Evolutionary conservation across 768 basidiomycete species (phyloP).

Genomic region (Naematelia encephala): DNA sequence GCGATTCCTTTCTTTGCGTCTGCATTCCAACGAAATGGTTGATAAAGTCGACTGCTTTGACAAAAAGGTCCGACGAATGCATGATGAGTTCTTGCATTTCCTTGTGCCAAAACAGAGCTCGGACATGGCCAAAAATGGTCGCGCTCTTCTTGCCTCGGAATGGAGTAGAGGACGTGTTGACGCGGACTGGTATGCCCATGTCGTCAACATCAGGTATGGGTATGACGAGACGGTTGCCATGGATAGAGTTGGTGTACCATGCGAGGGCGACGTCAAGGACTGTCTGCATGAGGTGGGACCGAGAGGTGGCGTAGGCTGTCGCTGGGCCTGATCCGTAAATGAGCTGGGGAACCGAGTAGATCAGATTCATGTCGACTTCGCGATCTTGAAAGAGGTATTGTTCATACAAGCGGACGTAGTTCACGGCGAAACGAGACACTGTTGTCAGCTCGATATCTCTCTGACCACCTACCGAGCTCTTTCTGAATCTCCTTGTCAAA

Average conservation of each 20-base stretch:
- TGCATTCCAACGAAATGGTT: constrained; percentile 91
- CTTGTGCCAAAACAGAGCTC: constrained; percentile 66
- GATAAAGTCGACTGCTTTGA: constrained; percentile 71
- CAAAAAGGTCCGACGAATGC: constrained; percentile 63
- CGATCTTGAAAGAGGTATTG: constrained; percentile 88
- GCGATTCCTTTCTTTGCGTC: constrained; percentile 76
- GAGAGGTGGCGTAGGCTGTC: constrained; percentile 69
- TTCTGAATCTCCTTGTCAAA: constrained; percentile 61
- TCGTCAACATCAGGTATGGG: constrained; percentile 48
- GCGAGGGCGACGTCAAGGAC: constrained; percentile 79
- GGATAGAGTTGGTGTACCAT: constrained; percentile 89
- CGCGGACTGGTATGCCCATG: not conserved
- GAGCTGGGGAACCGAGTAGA: constrained; percentile 74
- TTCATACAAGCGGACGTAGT: constrained; percentile 83
- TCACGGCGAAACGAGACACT: constrained; percentile 79
- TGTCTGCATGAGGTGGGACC: constrained; percentile 69
- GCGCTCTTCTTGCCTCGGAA: constrained; percentile 96
- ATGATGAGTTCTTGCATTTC: constrained; percentile 74
- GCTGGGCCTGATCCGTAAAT: constrained; percentile 88
- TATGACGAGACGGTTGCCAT: constrained; percentile 28
- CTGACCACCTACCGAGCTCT: constrained; percentile 63
- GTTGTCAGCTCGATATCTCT: not conserved
- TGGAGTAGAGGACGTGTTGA: constrained; percentile 55
- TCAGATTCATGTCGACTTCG: constrained; percentile 91
- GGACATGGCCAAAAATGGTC: constrained; percentile 70